These are phyloP conservation scores for Aspergillus brasiliensis DNA, from an alignment of 2,329 filamentous ascomycete species.

Conservation along the genomic window DNA sequence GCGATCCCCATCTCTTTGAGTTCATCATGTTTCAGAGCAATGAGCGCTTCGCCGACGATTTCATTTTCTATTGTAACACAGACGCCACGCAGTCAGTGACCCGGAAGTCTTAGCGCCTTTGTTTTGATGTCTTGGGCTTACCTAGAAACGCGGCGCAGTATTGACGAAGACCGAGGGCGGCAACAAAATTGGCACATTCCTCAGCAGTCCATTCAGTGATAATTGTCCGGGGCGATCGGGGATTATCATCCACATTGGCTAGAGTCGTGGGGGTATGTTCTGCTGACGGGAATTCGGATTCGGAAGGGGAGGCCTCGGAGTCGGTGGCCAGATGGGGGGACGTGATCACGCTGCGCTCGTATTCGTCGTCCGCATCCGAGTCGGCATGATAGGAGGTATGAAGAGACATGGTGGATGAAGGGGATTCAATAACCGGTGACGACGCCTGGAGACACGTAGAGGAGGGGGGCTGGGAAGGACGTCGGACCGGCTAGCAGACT, in stretches of 20 bases:
- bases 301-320: constrained; percentile 59
- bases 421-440: constrained; percentile 10
- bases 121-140: constrained; percentile 50
- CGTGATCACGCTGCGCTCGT: constrained; percentile 61
- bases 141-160: constrained; percentile 83
- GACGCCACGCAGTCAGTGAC: constrained; percentile 10
- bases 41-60: constrained; percentile 87
- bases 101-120: background rate
- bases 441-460: constrained; percentile 16
- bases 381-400: constrained; percentile 61
- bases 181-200: constrained; percentile 87
- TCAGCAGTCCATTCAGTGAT: constrained; percentile 70
- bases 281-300: constrained; percentile 60
- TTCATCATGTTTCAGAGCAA: constrained; percentile 87
- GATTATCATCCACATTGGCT: constrained; percentile 54
- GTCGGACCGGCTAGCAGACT: constrained; percentile 14
- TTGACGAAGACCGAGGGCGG: constrained; percentile 75
- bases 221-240: constrained; percentile 56
- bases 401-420: constrained; percentile 41
- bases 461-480: constrained; percentile 13
- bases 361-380: constrained; percentile 67
- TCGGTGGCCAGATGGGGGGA: constrained; percentile 59
- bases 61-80: constrained; percentile 71
- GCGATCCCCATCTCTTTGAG: constrained; percentile 91
- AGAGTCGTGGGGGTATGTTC: constrained; percentile 67